Percentiles rank a stretch among this genome's conserved stretches.
Conservation (phyloP, 106 monocot species). For the Dioscorea dumetorum region DNA sequence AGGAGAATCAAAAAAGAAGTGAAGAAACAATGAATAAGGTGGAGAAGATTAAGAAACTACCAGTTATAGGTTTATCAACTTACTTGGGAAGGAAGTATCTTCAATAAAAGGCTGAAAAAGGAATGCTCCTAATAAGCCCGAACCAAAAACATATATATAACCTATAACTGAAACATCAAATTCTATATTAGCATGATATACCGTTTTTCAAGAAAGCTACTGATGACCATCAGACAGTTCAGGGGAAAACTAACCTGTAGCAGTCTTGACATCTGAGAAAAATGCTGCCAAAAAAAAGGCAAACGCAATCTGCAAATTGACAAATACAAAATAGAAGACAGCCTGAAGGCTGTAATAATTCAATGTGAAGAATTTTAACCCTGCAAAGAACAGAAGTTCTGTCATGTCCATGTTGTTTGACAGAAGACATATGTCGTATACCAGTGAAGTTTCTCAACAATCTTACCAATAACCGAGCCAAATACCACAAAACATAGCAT, state of each 20-base stretch:
- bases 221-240: background rate
- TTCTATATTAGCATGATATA: background rate
- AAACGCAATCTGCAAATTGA: conserved; percentile 71
- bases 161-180: conserved; percentile 36
- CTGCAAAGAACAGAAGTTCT: background rate
- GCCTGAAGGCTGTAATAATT: conserved; percentile 72
- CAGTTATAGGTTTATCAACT: conserved; percentile 5
- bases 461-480: conserved; percentile 69
- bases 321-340: conserved; percentile 65
- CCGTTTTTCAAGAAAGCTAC: background rate
- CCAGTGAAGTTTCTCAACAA: background rate
- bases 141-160: conserved; percentile 53
- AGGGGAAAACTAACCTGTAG: conserved; percentile 35
- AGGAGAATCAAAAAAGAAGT: background rate
- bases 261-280: conserved; percentile 64
- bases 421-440: background rate
- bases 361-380: conserved; percentile 60
- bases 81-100: conserved; percentile 42
- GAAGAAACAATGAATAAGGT: background rate
- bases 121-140: conserved; percentile 39
- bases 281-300: conserved; percentile 46
- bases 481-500: conserved; percentile 62
- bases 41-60: background rate
- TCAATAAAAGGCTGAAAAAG: conserved; percentile 34
- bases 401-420: background rate